Conservation (phyloP, 352 stramenopile species). For the Phytophthora fragariae region DNA sequence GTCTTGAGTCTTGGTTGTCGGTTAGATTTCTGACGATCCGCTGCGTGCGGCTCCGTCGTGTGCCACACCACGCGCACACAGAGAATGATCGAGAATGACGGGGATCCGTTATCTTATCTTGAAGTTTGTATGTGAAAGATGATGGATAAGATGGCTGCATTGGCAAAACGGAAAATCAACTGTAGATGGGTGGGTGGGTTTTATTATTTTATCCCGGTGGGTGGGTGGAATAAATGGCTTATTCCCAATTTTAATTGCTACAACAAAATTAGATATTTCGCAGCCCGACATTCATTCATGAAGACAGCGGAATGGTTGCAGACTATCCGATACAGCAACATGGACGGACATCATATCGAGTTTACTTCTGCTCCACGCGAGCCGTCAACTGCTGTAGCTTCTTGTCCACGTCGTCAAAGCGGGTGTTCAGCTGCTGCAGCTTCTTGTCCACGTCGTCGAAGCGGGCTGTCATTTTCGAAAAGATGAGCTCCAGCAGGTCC, state of each 20-base stretch:
- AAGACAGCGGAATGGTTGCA: constrained; percentile 4
- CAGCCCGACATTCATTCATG: no score
- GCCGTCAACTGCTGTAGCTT: constrained; percentile 37
- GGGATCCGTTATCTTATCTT: constrained; percentile 29
- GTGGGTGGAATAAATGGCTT: no score
- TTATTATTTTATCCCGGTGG: no score
- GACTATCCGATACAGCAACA: no score
- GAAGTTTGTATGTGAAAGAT: constrained; percentile 21
- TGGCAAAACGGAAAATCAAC: background rate
- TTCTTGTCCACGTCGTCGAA: constrained; percentile 62
- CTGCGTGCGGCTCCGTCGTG: background rate
- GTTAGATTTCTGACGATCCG: constrained; percentile 44
- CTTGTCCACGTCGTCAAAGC: constrained; percentile 60
- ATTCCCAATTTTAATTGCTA: no score
- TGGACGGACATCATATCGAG: no score
- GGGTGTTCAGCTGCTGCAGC: constrained; percentile 39
- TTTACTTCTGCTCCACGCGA: constrained; percentile 45
- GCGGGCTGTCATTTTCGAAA: constrained; percentile 47
- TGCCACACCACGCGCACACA: constrained; percentile 29
- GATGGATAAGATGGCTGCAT: constrained; percentile 23
- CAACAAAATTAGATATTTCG: no score
- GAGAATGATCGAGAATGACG: constrained; percentile 47
- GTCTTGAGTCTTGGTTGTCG: constrained; percentile 29
- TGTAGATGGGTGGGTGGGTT: no score
- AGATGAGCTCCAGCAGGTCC: constrained; percentile 30